These are phyloP conservation scores for Naganishia sp. DNA, from an alignment of 1,284 basidiomycete species.

Conservation along the genomic window DNA sequence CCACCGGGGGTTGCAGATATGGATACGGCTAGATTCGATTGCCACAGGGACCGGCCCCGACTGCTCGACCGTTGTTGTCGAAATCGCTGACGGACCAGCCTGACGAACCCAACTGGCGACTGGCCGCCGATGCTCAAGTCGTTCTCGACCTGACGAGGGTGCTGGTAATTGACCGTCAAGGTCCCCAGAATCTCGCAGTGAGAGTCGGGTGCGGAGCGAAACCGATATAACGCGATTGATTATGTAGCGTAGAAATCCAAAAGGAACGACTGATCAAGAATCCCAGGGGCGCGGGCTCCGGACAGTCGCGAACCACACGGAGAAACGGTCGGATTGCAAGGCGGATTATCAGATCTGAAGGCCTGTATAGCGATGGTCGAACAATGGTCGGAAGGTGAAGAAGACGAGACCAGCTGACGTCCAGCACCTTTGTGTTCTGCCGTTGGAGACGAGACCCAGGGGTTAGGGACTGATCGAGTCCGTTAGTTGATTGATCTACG, in stretches of 20 bases:
- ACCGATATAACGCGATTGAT: neutral
- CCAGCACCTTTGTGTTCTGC: no score
- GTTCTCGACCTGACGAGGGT: neutral
- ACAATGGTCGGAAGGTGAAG: no score
- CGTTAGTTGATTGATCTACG: neutral
- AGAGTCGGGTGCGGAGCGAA: neutral
- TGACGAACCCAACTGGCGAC: neutral
- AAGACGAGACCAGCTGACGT: no score
- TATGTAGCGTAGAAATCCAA: neutral
- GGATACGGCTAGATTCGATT: neutral
- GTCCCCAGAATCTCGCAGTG: neutral
- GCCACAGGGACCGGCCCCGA: neutral
- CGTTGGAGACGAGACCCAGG: no score
- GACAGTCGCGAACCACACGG: no score
- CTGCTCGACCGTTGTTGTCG: neutral
- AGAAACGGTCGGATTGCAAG: no score
- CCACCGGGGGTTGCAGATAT: neutral
- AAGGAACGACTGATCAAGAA: neutral
- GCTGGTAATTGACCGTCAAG: constrained; percentile 6
- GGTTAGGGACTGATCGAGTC: neutral
- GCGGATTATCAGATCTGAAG: no score
- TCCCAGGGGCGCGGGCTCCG: neutral
- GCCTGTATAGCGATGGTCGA: no score
- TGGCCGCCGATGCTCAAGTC: neutral
- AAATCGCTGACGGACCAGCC: neutral